Conservation (phyloP, 345 rosid species). For the Raphanus raphanistrum region DNA sequence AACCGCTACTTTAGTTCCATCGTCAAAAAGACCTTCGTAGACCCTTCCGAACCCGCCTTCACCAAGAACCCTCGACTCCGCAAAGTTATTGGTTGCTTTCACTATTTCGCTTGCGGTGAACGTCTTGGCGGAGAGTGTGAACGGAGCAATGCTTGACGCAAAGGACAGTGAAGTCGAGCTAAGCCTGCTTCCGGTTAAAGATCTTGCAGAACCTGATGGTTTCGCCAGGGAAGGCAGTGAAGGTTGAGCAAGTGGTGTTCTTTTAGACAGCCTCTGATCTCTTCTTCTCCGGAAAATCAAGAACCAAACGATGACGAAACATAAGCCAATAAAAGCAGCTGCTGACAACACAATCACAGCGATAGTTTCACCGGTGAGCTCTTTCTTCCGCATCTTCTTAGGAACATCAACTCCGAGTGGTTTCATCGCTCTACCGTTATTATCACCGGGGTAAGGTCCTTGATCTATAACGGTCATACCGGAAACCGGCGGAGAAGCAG, state of each 20-base stretch:
- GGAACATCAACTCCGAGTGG: conserved; percentile 87
- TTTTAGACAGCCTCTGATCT: conserved; percentile 42
- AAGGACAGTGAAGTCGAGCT: conserved; percentile 79
- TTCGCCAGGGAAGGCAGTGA: conserved; percentile 55
- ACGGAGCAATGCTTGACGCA: conserved; percentile 81
- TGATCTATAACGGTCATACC: conserved; percentile 54
- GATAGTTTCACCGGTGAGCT: conserved; percentile 59
- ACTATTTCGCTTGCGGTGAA: conserved; percentile 69
- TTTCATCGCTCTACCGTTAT: conserved; percentile 49
- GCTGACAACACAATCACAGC: conserved; percentile 71
- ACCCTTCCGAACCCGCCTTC: conserved; percentile 98
- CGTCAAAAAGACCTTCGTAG: conserved; percentile 78
- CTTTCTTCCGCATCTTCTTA: conserved; percentile 49
- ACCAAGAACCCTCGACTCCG: conserved; percentile 70
- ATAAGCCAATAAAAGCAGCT: conserved; percentile 55
- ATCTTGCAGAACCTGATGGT: conserved; percentile 69
- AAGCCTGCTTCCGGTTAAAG: conserved; percentile 60
- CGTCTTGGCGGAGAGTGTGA: conserved; percentile 85
- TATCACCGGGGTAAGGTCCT: conserved; percentile 61
- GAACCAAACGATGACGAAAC: conserved; percentile 64
- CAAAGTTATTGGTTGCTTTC: conserved; percentile 76
- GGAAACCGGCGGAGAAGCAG: conserved; percentile 80
- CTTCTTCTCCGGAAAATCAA: conserved; percentile 46
- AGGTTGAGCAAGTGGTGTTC: conserved; percentile 46
- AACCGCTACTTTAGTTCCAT: conserved; percentile 83